Conservation (phyloP, 78 protist genomes). For the Dictyostelium capitatum region DNA sequence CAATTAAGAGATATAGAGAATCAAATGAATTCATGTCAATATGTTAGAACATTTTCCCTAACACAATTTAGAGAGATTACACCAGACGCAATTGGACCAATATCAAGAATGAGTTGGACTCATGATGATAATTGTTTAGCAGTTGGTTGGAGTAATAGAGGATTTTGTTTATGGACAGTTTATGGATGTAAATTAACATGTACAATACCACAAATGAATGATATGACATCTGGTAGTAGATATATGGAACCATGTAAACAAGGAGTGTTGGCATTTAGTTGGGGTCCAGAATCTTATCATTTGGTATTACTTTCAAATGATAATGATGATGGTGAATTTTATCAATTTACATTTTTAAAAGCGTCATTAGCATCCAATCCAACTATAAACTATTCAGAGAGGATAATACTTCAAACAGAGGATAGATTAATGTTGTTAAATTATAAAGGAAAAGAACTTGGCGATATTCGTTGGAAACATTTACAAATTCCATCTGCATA, state of each 20-base stretch:
- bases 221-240: neutral
- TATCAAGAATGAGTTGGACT: slow-evolving; percentile 78
- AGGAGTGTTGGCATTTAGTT: slow-evolving; percentile 70
- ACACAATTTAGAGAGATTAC: slow-evolving; percentile 73
- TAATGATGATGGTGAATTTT: slow-evolving; percentile 69
- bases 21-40: slow-evolving; percentile 16
- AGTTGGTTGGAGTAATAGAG: slow-evolving; percentile 82
- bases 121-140: slow-evolving; percentile 77
- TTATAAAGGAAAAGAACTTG: slow-evolving; percentile 80
- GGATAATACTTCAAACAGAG: slow-evolving; percentile 79
- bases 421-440: slow-evolving; percentile 71
- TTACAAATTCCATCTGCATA: slow-evolving; percentile 76
- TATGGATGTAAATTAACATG: slow-evolving; percentile 84
- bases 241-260: slow-evolving; percentile 71
- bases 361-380: slow-evolving; percentile 65
- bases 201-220: slow-evolving; percentile 84
- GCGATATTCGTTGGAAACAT: slow-evolving; percentile 83
- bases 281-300: slow-evolving; percentile 85
- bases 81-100: slow-evolving; percentile 75
- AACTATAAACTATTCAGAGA: slow-evolving; percentile 71
- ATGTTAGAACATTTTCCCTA: slow-evolving; percentile 61
- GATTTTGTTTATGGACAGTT: slow-evolving; percentile 80
- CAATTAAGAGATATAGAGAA: neutral
- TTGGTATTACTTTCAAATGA: slow-evolving; percentile 57
- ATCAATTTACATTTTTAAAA: slow-evolving; percentile 78